Conservation (phyloP, 495 filamentous ascomycete genomes). For the Lasiosphaeria miniovina region DNA sequence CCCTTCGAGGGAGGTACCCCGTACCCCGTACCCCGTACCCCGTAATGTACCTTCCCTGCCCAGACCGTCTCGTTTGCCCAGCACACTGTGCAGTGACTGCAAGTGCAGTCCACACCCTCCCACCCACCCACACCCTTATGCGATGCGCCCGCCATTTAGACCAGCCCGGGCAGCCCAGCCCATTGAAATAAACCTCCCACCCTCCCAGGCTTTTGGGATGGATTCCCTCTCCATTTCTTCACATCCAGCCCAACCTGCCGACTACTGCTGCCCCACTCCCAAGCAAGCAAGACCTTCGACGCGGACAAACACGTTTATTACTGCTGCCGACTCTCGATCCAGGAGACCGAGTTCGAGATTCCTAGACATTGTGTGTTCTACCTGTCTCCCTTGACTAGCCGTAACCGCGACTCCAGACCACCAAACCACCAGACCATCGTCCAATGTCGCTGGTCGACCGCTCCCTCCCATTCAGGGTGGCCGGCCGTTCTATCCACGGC, state of each 20-base stretch:
- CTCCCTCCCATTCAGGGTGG: constrained; percentile 15
- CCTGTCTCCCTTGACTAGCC: neutral
- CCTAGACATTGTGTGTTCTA: neutral
- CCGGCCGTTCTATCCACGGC: constrained; percentile 2
- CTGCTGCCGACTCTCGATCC: constrained; percentile 2
- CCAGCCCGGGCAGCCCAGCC: neutral
- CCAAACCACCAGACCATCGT: neutral
- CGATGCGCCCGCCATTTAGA: neutral
- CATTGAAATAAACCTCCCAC: constrained; percentile 1
- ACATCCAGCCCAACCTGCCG: neutral
- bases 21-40: too few relatives aligned
- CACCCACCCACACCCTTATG: neutral
- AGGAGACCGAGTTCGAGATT: neutral
- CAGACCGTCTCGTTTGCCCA: neutral
- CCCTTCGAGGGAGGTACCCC: neutral
- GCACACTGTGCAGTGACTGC: constrained; percentile 6
- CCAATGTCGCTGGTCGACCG: constrained; percentile 23
- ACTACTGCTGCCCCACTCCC: constrained; percentile 1
- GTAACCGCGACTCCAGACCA: neutral
- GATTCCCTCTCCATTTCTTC: neutral
- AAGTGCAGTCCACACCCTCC: neutral
- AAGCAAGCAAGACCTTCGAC: neutral
- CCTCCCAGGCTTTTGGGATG: neutral
- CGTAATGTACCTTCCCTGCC: neutral
- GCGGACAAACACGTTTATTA: too few relatives aligned